Base-by-base conservation (phyloP, 345 rosid genomes). In the Moricandia moricandioides region DNA sequence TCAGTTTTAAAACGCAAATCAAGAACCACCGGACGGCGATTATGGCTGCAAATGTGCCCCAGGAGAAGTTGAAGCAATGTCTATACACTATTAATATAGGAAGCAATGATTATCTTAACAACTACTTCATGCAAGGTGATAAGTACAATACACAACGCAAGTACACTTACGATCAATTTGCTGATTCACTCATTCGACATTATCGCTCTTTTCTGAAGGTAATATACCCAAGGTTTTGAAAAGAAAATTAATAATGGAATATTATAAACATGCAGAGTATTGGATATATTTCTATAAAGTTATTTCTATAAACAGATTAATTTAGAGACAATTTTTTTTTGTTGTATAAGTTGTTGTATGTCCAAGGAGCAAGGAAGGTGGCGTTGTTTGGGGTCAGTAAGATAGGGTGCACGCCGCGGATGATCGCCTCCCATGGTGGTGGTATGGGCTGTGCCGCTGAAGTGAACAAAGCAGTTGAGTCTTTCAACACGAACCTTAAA, bases 91-190 rank as follows among this genome's bases (percentile, higher is more conserved):
- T 85, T 8, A 77, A 79, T 21, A 85, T 84, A 16, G 88, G 90
- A 60, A 80, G 65, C 76, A 83, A 85, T 33, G 91, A 87, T 47
- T 85, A 85, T 75, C 74, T 85, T 39, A 83, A 82, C 77, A 82
- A 87, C 62, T 87, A 85, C 69, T 87, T 87, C 79, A 47, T 75
- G 80, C 86, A 83, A 2, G 16, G 65, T 59, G 64, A 59, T 14
- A 51, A 67, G 4, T 83, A 82, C 63, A 13, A 29, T 0, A 60
- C 78, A 61, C 45, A 64, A 27, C 0, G 13, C 17, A 33, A 10
- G 1, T 83, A 21, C 58, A 39, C 69, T 21, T 21, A 75, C 4
- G 79, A 78, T 3, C 67, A 74, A 52, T 82, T 57, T 56, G 85
- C 85, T 40, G 37, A 5, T 8, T 18, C n/a, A 2, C 83, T 82